Base-by-base conservation (phyloP, 2,329 filamentous ascomycete genomes). In the Cephalotrichum gorgonifer region DNA sequence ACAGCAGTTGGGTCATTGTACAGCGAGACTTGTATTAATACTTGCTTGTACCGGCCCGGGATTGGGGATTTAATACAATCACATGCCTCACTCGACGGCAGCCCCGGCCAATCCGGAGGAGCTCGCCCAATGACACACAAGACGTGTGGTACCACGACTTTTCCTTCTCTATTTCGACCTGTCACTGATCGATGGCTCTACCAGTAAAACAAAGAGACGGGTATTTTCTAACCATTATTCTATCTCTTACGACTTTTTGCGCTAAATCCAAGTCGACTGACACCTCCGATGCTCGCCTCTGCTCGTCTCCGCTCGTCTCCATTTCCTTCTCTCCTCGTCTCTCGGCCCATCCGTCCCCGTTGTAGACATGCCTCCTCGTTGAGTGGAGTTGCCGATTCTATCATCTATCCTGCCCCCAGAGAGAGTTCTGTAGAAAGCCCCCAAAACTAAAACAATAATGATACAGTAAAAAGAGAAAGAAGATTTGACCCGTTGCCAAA, bases 351-450 rank as follows among this genome's bases (percentile, higher is more conserved):
- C n/a, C n/a, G n/a, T n/a, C n/a, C n/a, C n/a, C n/a, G n/a, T n/a
- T n/a, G n/a, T n/a, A n/a, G n/a, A n/a, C n/a, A n/a, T n/a, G n/a
- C 30, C 17, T 38, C 44, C 28, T 26, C 30, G 38, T 43, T 43
- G 47, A 49, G 47, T 49, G 47, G 47, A 49, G 47, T 28, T 30
- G 11, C 41, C 28, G n/a, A 22, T 39, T 33, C 30, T 33, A 22
- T 39, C 6, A 8, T 39, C 35, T 39, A 39, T 39, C 17, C 35
- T 11, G 4, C n/a, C 41, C 28, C 15, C n/a, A 20, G 15, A 30
- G 30, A 14, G 17, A 31, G 27, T 15, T 22, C n/a, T 27, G 9
- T 33, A 12, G 12, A 39, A 39, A 39, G 35, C 35, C 35, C 15
- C 35, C n/a, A 39, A 33, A 8, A 30, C 25, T 15, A 31, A 17